Conservation (phyloP, 257 asterid genomes). For the Solanum neorickii region DNA sequence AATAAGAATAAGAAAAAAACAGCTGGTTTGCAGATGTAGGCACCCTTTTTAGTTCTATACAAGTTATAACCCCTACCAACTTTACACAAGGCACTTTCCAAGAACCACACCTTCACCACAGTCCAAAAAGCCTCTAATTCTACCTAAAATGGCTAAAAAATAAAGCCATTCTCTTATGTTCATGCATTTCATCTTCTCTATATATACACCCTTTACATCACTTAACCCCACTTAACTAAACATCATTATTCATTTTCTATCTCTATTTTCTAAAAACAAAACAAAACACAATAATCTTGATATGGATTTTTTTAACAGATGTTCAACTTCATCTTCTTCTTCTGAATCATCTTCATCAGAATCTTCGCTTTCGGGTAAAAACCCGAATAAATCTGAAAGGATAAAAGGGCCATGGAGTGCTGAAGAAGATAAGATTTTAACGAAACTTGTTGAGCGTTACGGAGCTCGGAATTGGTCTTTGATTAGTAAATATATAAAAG, state of each 20-base stretch:
- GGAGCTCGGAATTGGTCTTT: slow-evolving; percentile 78
- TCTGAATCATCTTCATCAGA: slow-evolving; percentile 32
- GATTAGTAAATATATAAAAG: slow-evolving; percentile 64
- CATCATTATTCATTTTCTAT: not conserved
- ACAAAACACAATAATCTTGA: not conserved
- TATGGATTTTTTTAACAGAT: slow-evolving; percentile 34
- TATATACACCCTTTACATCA: slow-evolving; percentile 6
- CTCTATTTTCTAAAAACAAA: not conserved
- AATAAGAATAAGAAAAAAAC: not conserved
- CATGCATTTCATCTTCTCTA: slow-evolving; percentile 28
- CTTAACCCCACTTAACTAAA: slow-evolving; percentile 1
- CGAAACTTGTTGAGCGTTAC: slow-evolving; percentile 53
- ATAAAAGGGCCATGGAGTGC: slow-evolving; percentile 91
- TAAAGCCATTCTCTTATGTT: slow-evolving; percentile 10
- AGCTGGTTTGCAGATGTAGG: slow-evolving; percentile 12
- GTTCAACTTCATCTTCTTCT: slow-evolving; percentile 40
- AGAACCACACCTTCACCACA: slow-evolving; percentile 27
- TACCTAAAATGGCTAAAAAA: slow-evolving; percentile 13
- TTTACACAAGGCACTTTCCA: slow-evolving; percentile 49
- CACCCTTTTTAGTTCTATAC: not conserved
- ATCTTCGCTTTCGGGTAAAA: slow-evolving; percentile 25
- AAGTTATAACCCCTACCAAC: slow-evolving; percentile 35
- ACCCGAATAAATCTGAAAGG: slow-evolving; percentile 17
- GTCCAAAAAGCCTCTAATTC: slow-evolving; percentile 3
- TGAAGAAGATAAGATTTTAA: slow-evolving; percentile 70